A percentile compares a stretch with the other conserved stretches of the same genome.
Evolutionary conservation across 441 rosid species (phyloP).

Genomic region (Populus hybrid): DNA sequence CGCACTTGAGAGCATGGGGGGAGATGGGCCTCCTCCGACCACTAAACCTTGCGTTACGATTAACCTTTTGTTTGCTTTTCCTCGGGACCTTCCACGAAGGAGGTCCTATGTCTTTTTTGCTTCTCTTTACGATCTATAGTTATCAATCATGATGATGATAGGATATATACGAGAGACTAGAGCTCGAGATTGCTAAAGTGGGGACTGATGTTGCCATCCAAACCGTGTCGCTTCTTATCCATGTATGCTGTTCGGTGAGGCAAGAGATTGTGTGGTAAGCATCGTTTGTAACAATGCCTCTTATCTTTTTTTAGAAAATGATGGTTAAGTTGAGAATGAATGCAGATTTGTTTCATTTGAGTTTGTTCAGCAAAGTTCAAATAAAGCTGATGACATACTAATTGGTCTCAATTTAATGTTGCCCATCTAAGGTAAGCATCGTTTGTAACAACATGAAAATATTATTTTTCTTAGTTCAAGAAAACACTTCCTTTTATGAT

Average conservation of each 20-base stretch:
- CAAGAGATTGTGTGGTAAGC: too few species aligned
- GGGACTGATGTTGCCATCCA: neutral
- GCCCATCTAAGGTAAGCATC: too few species aligned
- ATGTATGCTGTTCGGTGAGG: neutral
- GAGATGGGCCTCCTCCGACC: constrained; percentile 32
- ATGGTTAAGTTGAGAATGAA: too few species aligned
- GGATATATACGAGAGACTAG: neutral
- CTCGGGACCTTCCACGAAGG: constrained; percentile 29
- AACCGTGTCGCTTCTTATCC: neutral
- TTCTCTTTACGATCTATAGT: neutral
- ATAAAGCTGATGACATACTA: too few species aligned
- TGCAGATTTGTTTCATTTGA: too few species aligned
- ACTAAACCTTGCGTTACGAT: constrained; percentile 32
- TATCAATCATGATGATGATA: neutral
- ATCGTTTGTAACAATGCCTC: too few species aligned
- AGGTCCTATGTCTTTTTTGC: neutral
- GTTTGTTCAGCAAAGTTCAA: too few species aligned
- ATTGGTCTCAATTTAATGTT: too few species aligned
- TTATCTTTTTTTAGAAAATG: too few species aligned
- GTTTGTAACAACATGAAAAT: too few species aligned
- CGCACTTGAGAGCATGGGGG: constrained; percentile 39
- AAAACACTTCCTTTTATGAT: too few species aligned
- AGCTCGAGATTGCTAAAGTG: neutral
- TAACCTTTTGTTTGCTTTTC: constrained; percentile 27
- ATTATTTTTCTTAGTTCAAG: too few species aligned